These are phyloP conservation scores for Berberis vulgaris DNA, from an alignment of 164 flowering plant species.

Conservation along the genomic window DNA sequence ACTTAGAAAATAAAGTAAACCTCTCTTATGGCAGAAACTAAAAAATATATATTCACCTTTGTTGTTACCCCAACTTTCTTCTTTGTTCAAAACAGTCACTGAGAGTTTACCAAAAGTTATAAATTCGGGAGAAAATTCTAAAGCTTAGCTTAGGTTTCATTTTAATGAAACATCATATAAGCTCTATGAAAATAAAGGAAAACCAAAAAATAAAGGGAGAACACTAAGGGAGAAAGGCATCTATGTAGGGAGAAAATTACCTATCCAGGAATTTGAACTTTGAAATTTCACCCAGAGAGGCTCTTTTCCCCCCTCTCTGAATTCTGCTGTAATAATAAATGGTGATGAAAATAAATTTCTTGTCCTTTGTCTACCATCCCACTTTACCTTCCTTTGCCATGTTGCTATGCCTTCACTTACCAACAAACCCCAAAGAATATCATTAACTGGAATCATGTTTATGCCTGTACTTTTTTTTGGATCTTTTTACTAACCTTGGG, in stretches of 20 bases:
- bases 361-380: neutral
- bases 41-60: no score
- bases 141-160: conserved; percentile 1
- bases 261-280: conserved; percentile 10
- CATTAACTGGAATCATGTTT: neutral
- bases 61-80: no score
- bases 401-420: neutral
- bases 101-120: no score
- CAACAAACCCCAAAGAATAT: conserved; percentile 16
- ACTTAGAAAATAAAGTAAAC: neutral
- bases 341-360: conserved; percentile 14
- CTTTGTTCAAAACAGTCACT: no score
- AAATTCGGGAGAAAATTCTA: neutral
- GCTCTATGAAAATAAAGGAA: neutral
- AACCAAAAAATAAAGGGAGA: conserved; percentile 1
- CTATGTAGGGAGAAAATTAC: conserved; percentile 9
- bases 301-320: conserved; percentile 3
- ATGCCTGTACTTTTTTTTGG: neutral
- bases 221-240: conserved; percentile 4
- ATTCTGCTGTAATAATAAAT: conserved; percentile 12
- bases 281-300: conserved; percentile 12
- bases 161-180: conserved; percentile 12
- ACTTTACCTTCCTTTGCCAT: neutral
- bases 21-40: no score
- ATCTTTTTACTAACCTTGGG: neutral